Conservation (phyloP, 306 rosid genomes). For the Aeschynomene evenia region DNA sequence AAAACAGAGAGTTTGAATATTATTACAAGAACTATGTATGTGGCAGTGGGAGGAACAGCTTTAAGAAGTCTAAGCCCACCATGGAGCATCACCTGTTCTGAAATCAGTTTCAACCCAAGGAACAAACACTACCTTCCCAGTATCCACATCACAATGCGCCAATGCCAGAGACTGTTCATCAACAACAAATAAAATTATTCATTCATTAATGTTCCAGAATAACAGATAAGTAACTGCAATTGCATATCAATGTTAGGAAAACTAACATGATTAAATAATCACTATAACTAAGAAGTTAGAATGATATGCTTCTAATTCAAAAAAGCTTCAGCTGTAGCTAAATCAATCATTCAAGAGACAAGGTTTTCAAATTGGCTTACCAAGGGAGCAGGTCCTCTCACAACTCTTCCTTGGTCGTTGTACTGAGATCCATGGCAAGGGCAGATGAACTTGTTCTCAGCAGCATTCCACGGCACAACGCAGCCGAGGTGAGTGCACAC, state of each 20-base stretch:
- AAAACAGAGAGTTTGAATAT: conserved; percentile 17
- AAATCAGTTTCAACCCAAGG: conserved; percentile 96
- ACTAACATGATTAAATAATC: neutral
- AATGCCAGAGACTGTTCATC: conserved; percentile 70
- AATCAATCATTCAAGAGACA: neutral
- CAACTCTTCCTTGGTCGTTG: conserved; percentile 89
- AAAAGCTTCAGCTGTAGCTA: neutral
- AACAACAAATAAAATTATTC: conserved; percentile 1
- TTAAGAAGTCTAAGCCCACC: conserved; percentile 66
- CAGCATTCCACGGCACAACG: conserved; percentile 85
- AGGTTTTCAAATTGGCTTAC: conserved; percentile 45
- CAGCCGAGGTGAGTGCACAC: conserved; percentile 99
- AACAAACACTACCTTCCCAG: conserved; percentile 80
- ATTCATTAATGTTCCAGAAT: neutral
- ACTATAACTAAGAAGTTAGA: neutral
- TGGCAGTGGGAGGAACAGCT: neutral
- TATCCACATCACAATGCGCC: conserved; percentile 73
- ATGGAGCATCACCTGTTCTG: conserved; percentile 85
- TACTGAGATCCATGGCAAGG: conserved; percentile 99
- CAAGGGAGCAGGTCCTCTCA: conserved; percentile 98
- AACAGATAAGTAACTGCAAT: neutral
- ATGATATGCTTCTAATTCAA: neutral
- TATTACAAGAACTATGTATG: conserved; percentile 8
- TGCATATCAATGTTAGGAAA: neutral
- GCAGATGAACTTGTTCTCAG: conserved; percentile 90